Evolutionary conservation across 2,329 filamentous ascomycete species (phyloP).

Genomic region (Chaetomiaceae sp.): DNA sequence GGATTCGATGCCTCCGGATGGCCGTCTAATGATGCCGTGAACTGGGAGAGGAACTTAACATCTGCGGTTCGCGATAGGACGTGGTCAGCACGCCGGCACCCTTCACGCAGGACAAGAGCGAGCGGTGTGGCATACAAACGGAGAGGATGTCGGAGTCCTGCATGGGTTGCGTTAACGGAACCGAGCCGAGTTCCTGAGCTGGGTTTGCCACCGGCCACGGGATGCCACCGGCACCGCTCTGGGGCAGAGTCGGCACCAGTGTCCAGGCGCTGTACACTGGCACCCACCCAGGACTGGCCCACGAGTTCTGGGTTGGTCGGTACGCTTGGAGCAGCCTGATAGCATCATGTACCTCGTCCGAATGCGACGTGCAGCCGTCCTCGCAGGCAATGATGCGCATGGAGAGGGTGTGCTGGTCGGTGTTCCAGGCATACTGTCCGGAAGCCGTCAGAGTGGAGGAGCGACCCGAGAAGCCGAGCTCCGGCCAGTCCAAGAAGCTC

Average conservation of each 20-base stretch:
- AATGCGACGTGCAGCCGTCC: conserved; percentile 24
- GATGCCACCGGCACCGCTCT: background rate
- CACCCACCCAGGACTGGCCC: conserved; percentile 8
- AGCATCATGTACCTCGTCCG: conserved; percentile 27
- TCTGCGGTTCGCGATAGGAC: conserved; percentile 30
- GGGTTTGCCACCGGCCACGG: conserved; percentile 16
- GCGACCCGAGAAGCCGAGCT: conserved; percentile 20
- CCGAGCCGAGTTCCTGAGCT: conserved; percentile 32
- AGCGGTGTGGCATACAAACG: conserved; percentile 35
- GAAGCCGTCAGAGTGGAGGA: conserved; percentile 9
- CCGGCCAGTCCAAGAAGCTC: conserved; percentile 22
- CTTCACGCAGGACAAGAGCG: background rate
- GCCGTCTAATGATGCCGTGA: conserved; percentile 46
- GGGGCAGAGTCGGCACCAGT: conserved; percentile 5
- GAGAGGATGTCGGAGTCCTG: conserved; percentile 43
- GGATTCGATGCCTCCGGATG: conserved; percentile 37
- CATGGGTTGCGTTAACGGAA: conserved; percentile 31
- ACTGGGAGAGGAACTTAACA: conserved; percentile 43
- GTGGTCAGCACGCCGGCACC: background rate
- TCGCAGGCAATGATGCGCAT: conserved; percentile 18
- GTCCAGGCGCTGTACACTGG: conserved; percentile 16
- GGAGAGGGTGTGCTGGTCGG: conserved; percentile 11
- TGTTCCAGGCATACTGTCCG: conserved; percentile 20
- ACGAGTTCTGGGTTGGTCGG: conserved; percentile 16
- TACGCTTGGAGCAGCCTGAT: conserved; percentile 25